Percentiles rank a stretch among this genome's conserved stretches.
Conservation (phyloP, 2,329 filamentous ascomycete species). For the Hymenoscyphus occultus region DNA sequence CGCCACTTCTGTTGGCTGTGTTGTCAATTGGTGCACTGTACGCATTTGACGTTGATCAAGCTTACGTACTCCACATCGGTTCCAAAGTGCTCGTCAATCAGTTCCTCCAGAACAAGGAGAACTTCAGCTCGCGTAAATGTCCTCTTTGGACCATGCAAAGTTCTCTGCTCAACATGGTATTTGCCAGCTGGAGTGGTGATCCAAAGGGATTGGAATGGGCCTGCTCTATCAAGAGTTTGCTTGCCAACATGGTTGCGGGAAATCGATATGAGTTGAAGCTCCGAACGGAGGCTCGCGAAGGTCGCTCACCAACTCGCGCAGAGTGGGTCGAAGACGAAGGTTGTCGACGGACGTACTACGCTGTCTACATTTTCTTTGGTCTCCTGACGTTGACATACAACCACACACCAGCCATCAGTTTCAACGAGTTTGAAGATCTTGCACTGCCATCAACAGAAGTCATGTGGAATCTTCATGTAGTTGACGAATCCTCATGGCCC, state of each 20-base stretch:
- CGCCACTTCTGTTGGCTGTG: constrained; percentile 81
- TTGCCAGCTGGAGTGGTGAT: constrained; percentile 98
- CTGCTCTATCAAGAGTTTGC: constrained; percentile 95
- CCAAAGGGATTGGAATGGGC: constrained; percentile 98
- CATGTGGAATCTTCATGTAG: constrained; percentile 80
- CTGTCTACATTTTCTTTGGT: constrained; percentile 98
- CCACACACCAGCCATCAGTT: constrained; percentile 95
- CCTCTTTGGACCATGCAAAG: constrained; percentile 98
- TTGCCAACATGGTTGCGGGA: constrained; percentile 98
- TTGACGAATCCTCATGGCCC: constrained; percentile 79
- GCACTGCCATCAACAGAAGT: constrained; percentile 91
- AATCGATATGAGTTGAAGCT: constrained; percentile 96
- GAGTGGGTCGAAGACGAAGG: constrained; percentile 98
- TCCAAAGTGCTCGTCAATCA: constrained; percentile 97
- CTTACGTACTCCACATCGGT: constrained; percentile 94
- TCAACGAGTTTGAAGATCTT: constrained; percentile 94
- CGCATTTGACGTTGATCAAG: constrained; percentile 94
- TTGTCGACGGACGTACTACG: constrained; percentile 94
- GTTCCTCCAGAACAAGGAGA: constrained; percentile 96
- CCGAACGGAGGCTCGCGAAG: constrained; percentile 81
- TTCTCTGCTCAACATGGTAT: constrained; percentile 96
- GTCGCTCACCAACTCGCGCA: constrained; percentile 69
- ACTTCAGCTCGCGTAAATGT: constrained; percentile 96
- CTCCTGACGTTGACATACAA: constrained; percentile 94
- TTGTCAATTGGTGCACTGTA: constrained; percentile 95